Evolutionary conservation across 768 basidiomycete genomes (phyloP), one percentile per base, ranked within the genome.

Genomic region (Tylopilus cervinicoccineus): DNA sequence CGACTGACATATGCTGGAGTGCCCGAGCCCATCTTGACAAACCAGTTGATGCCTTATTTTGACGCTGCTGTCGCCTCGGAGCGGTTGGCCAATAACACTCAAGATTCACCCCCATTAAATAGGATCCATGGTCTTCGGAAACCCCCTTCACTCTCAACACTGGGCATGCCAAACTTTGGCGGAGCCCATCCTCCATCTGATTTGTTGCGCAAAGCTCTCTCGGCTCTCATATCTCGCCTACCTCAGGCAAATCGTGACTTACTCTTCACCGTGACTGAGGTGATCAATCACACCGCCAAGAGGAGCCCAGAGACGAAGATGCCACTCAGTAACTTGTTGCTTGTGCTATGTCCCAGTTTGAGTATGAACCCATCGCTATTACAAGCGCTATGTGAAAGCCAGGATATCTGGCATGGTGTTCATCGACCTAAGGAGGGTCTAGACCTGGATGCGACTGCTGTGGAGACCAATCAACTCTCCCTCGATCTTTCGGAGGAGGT

Each of bases 301-400:
- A 76, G 79, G 53, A 75, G 76, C 58, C 77, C 76, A 54, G 79
- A 81, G 58, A 97, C 92, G 29, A 91, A 90, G 70, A 97, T 97
- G 93, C 90, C 92, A 3, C 67, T 96, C 55, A 86, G 86, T 64
- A 96, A 96, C 60, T 66, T 97, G 56, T 71, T 94, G 40, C 71
- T 94, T 28, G 86, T 95, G 42, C 84, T 97, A 62, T 93, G 88
- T 53, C 94, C 93, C 7, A 91, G 83, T 62, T 66, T 93, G 61
- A 82, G 78, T 60, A 85, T 93, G 80, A 87, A 73, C 48, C 87
- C 88, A 14, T 75, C 83, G 2, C 61, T 92, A 23, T 66, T 93
- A 56, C 77, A 84, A 53, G 77, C 84, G 26, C 65, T 93, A 3
- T 88, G 88, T 57, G 88, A 92, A 62, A 76, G 77, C 9, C 74